Conservation (phyloP, 208 protist genomes). For the Wallacemonas sp. region DNA sequence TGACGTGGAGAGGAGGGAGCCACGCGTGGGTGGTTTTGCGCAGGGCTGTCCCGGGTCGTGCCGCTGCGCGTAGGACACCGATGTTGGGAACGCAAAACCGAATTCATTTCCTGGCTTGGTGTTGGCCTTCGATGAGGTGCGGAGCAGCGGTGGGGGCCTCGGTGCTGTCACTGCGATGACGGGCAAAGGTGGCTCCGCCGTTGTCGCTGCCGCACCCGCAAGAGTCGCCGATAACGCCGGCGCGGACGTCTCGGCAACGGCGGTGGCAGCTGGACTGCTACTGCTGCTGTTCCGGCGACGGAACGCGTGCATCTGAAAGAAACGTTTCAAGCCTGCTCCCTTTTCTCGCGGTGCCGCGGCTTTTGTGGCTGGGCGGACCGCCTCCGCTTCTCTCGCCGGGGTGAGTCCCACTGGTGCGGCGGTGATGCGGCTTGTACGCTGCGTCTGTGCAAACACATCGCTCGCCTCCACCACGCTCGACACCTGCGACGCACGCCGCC, state of each 20-base stretch:
- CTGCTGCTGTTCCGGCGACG: not conserved
- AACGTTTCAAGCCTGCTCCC: not conserved
- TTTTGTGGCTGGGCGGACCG: no score
- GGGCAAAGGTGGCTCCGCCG: no score
- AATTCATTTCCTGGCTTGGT: not conserved
- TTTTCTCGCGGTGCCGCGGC: no score
- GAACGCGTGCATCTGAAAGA: not conserved
- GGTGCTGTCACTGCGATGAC: not conserved
- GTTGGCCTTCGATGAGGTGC: no score
- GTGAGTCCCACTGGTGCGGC: not conserved
- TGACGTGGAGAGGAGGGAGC: no score
- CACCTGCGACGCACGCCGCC: not conserved
- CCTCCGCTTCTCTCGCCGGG: no score
- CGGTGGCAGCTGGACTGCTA: no score
- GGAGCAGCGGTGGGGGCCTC: no score
- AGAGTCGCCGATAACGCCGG: no score
- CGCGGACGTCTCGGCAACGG: no score
- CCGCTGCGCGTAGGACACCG: not conserved
- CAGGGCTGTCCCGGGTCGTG: no score
- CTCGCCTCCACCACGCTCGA: not conserved
- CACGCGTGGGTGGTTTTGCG: not conserved
- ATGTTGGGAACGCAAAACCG: not conserved
- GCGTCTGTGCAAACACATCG: not conserved
- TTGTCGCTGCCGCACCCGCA: no score
- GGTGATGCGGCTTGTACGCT: not conserved